Evolutionary conservation across 192 early-diverging fungal genomes (phyloP).

Genomic region (Backusella sp.): DNA sequence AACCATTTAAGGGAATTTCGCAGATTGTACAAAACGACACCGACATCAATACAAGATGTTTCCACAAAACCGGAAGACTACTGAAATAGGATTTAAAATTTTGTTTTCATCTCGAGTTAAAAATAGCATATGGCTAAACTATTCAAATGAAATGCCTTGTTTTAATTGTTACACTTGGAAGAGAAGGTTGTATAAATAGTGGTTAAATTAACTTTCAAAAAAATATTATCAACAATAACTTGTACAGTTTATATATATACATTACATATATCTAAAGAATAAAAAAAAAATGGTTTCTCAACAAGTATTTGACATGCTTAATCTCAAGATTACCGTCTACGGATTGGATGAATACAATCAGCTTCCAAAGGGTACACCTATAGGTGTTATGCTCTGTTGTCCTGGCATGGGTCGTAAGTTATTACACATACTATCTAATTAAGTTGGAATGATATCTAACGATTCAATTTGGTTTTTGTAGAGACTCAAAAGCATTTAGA

Average conservation of each 20-base stretch:
- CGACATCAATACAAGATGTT: not conserved
- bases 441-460: not conserved
- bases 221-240: not conserved
- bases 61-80: not conserved
- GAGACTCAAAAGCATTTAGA: not conserved
- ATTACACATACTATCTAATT: not conserved
- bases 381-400: not conserved
- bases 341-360: not conserved
- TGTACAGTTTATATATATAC: not conserved
- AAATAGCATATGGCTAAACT: not conserved
- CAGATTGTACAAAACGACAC: not conserved
- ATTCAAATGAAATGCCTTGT: not conserved
- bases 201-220: not conserved
- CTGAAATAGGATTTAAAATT: not conserved
- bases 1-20: not conserved
- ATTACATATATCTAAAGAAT: not conserved
- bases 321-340: not conserved
- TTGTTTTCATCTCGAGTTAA: not conserved
- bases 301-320: not conserved
- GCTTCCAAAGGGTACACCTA: not conserved
- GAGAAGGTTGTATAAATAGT: not conserved
- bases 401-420: not conserved
- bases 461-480: not conserved
- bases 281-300: not conserved
- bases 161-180: not conserved